A percentile compares a stretch with the other conserved stretches of the same genome.
These are phyloP conservation scores for Trichothecium roseum DNA, from an alignment of 2,329 filamentous ascomycete genomes.

Conservation along the genomic window DNA sequence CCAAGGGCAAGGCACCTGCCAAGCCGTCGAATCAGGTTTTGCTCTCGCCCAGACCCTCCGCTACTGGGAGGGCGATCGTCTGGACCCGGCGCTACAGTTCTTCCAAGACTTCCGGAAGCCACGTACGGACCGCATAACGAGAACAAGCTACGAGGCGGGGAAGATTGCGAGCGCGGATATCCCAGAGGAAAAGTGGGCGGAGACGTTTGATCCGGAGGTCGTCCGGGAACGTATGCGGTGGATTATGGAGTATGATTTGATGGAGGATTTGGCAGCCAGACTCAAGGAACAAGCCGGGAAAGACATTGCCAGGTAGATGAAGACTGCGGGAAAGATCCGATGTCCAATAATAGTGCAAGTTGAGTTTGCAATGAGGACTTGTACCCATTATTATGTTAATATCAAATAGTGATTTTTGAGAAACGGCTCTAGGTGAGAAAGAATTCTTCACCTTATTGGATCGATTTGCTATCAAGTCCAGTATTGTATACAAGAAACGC, in stretches of 20 bases:
- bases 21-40: constrained; percentile 22
- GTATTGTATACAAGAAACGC: no score
- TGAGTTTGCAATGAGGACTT: no score
- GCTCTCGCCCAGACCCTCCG: constrained; percentile 18
- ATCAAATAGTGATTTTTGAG: no score
- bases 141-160: constrained; percentile 22
- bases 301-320: no score
- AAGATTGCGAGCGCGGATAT: constrained; percentile 21
- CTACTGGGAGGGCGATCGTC: constrained; percentile 16
- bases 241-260: constrained; percentile 23
- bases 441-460: no score
- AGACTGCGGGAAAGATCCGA: no score
- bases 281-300: no score
- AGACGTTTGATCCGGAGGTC: constrained; percentile 15
- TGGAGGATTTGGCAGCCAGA: constrained; percentile 14
- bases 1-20: constrained; percentile 22
- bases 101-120: constrained; percentile 24
- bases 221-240: constrained; percentile 21
- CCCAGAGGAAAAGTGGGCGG: constrained; percentile 15
- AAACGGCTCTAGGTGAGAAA: no score
- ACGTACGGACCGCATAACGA: constrained; percentile 21
- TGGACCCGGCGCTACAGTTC: constrained; percentile 19
- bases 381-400: no score
- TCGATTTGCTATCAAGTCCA: no score
- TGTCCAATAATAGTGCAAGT: no score